Percentiles rank a stretch among this genome's conserved stretches.
These are phyloP conservation scores for Alternaria arborescens DNA, from an alignment of 2,329 filamentous ascomycete species.

Conservation along the genomic window DNA sequence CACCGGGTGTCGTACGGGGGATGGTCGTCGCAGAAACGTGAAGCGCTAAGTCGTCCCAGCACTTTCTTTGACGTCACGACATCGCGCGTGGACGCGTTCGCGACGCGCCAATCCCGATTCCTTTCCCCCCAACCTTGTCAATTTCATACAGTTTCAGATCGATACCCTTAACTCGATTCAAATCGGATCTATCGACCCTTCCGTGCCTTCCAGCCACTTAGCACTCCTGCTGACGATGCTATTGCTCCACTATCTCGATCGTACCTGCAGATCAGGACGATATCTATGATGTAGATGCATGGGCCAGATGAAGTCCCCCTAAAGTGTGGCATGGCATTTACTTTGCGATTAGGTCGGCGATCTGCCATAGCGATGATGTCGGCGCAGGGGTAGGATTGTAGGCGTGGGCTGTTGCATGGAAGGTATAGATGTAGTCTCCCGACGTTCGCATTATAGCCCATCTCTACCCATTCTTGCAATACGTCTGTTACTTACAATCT, in stretches of 20 bases:
- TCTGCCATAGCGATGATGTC: conserved; percentile 11
- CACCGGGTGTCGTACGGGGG: background rate
- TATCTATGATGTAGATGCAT: conserved; percentile 24
- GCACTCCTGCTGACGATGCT: background rate
- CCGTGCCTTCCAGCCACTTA: conserved; percentile 2
- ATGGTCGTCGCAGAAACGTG: conserved; percentile 1
- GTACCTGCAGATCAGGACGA: conserved; percentile 23
- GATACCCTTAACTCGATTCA: background rate
- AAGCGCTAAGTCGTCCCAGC: background rate
- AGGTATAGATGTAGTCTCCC: conserved; percentile 4
- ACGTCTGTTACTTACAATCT: background rate
- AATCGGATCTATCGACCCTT: background rate
- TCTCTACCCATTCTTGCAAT: background rate
- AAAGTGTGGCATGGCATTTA: conserved; percentile 10
- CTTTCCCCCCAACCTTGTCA: conserved; percentile 5
- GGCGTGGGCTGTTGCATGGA: background rate
- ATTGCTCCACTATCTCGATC: conserved; percentile 6
- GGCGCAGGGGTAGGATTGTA: conserved; percentile 1
- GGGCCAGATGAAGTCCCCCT: conserved; percentile 13
- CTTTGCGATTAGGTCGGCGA: conserved; percentile 7
- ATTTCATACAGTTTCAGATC: conserved; percentile 10
- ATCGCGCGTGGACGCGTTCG: conserved; percentile 1
- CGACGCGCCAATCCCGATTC: conserved; percentile 7
- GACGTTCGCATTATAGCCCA: background rate
- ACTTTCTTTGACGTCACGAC: conserved; percentile 14